Evolutionary conservation across 768 basidiomycete species (phyloP), one percentile per base, ranked within the genome.

Genomic region (Macrolepiota fuliginosa): DNA sequence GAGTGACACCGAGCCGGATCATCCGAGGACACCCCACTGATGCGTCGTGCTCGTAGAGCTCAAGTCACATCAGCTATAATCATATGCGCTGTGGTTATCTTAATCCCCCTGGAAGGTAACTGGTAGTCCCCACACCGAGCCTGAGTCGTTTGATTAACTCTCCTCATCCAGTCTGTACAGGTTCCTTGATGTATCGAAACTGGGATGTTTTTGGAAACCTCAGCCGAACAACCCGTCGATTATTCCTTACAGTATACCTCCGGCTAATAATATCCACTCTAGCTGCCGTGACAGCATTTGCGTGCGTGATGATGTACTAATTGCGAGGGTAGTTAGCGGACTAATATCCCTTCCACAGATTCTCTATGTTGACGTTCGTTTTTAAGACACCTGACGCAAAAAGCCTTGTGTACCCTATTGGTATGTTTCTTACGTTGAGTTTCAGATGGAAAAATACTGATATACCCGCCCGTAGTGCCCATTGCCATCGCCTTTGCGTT

Each of bases 21-120:
- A 24, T 19, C 24, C 19, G 19, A 4, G 47, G 9, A 45, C 15
- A 12, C 4, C 25, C 24, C 19, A 13, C 24, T 13, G 22, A 49
- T 13, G 5, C 4, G 22, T 27, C 22, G 13, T 25, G 2, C 25
- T 22, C 22, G 4, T 13, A 63, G 62, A 12, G 19, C 9, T 12
- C 35, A 4, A 9, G 56, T 63, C 11, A 58, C 49, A 13, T 40
- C 37, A 1, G 17, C 39, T 29, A 19, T 45, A 9, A 17, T 53
- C 10, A 12, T 52, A 24, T 27, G 22, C n/a, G 3, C n/a, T 27
- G 36, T 22, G 32, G 56, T 22, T 6, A 35, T 58, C 25, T 12
- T 57, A 6, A 7, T 63, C 7, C 62, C 62, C 4, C 49, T 63
- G n/a, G 62, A 54, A 58, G 22, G 62, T 57, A 32, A 6, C 17